Evolutionary conservation across 2,329 filamentous ascomycete species (phyloP).

Genomic region (Drechslerella coelobrocha): DNA sequence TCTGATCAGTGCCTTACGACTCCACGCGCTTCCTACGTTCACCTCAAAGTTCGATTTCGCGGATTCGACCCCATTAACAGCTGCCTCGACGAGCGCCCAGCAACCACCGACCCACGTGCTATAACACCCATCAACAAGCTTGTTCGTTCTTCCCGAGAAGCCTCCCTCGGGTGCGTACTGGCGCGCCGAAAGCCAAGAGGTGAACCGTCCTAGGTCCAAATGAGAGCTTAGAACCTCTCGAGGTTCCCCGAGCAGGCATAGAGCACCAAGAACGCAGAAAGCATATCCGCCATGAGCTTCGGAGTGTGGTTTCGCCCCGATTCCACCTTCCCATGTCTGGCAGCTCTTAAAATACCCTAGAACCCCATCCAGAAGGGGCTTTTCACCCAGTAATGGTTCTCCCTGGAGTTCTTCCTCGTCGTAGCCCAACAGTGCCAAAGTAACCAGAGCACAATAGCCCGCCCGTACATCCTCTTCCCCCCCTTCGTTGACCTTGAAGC

Average conservation of each 20-base stretch:
- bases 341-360: conserved; percentile 59
- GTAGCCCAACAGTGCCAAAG: conserved; percentile 74
- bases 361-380: conserved; percentile 47
- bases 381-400: conserved; percentile 22
- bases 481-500: conserved; percentile 84
- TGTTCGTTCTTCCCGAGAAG: conserved; percentile 92
- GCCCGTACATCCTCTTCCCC: conserved; percentile 94
- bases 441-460: conserved; percentile 86
- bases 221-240: conserved; percentile 57
- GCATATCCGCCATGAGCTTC: conserved; percentile 97
- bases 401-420: conserved; percentile 33
- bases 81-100: conserved; percentile 88
- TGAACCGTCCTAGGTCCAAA: conserved; percentile 76
- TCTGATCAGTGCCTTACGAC: conserved; percentile 80
- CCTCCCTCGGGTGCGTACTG: conserved; percentile 92
- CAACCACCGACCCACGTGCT: conserved; percentile 97
- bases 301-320: conserved; percentile 79
- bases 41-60: conserved; percentile 1
- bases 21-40: conserved; percentile 68
- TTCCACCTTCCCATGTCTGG: conserved; percentile 94
- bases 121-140: conserved; percentile 97
- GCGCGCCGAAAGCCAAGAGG: conserved; percentile 86
- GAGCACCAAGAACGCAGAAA: conserved; percentile 88
- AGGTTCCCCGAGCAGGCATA: conserved; percentile 83
- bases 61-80: conserved; percentile 62